Evolutionary conservation across 2,329 filamentous ascomycete species (phyloP).

Genomic region (Pseudogymnoascus sp.): DNA sequence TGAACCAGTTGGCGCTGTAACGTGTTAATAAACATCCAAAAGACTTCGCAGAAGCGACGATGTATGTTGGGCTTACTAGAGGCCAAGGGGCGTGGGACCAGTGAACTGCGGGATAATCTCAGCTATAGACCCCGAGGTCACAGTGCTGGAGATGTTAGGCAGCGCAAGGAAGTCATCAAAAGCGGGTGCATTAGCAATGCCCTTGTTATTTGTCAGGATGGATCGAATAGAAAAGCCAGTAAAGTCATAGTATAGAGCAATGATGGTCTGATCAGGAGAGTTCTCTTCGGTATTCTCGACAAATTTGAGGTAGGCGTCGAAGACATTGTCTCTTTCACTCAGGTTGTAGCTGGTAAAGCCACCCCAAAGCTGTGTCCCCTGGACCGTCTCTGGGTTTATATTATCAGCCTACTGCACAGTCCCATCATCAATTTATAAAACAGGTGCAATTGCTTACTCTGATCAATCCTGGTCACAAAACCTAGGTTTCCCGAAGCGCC

Average conservation of each 20-base stretch:
- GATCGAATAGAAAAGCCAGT: constrained; percentile 13
- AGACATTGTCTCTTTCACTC: constrained; percentile 14
- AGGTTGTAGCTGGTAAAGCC: constrained; percentile 17
- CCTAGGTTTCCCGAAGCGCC: constrained; percentile 52
- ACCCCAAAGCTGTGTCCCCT: constrained; percentile 14
- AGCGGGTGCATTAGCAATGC: constrained; percentile 4
- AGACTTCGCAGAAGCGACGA: constrained; percentile 9
- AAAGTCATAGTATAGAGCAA: constrained; percentile 15
- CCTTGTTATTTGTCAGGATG: constrained; percentile 11
- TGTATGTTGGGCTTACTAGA: constrained; percentile 15
- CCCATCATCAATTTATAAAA: not conserved
- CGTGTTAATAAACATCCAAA: constrained; percentile 15
- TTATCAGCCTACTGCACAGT: constrained; percentile 11
- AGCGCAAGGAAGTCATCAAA: constrained; percentile 16
- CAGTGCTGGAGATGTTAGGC: constrained; percentile 16
- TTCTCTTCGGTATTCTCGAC: constrained; percentile 16
- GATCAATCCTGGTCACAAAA: constrained; percentile 35
- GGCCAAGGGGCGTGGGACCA: constrained; percentile 16
- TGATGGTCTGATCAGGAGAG: constrained; percentile 25
- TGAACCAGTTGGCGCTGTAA: constrained; percentile 29
- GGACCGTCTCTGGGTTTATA: constrained; percentile 11
- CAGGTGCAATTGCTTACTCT: constrained; percentile 3
- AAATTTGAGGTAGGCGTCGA: constrained; percentile 17
- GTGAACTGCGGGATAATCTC: constrained; percentile 17
- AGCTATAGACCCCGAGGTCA: constrained; percentile 13